Evolutionary conservation across 306 rosid genomes (phyloP).

Genomic region (Psophocarpus tetragonolobus): DNA sequence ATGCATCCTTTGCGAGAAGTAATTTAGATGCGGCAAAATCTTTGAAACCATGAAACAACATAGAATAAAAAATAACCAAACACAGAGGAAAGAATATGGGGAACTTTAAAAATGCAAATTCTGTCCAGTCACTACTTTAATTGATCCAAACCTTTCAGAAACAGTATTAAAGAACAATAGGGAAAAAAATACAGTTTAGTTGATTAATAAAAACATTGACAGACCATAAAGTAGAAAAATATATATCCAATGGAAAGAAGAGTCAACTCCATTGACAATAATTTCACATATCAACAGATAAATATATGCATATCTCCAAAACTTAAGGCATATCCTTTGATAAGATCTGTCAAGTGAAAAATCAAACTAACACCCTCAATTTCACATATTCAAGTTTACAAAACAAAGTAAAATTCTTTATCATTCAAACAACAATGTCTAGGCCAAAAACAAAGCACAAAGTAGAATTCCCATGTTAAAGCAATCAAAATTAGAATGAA

Average conservation of each 20-base stretch:
- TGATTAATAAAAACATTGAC: neutral
- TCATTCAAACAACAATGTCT: neutral
- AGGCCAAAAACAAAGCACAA: neutral
- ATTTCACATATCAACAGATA: neutral
- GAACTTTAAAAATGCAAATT: slow-evolving; percentile 23
- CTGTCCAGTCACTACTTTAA: neutral
- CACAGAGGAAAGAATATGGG: neutral
- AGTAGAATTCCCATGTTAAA: neutral
- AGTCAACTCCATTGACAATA: neutral
- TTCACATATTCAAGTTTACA: neutral
- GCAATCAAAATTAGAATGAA: neutral
- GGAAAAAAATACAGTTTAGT: neutral
- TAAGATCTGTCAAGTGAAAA: slow-evolving; percentile 12
- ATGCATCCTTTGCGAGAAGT: neutral
- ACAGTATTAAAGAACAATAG: neutral
- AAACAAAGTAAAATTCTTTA: neutral
- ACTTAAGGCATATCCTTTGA: neutral
- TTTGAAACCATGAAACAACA: slow-evolving; percentile 9
- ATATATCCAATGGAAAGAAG: neutral
- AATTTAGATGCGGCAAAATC: neutral
- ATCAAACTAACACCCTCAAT: neutral
- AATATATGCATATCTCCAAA: neutral
- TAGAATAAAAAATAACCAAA: neutral
- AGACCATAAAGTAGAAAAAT: neutral
- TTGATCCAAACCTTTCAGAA: neutral